Conservation (phyloP, 371 early-diverging fungal species). For the Gilbertella persicaria region DNA sequence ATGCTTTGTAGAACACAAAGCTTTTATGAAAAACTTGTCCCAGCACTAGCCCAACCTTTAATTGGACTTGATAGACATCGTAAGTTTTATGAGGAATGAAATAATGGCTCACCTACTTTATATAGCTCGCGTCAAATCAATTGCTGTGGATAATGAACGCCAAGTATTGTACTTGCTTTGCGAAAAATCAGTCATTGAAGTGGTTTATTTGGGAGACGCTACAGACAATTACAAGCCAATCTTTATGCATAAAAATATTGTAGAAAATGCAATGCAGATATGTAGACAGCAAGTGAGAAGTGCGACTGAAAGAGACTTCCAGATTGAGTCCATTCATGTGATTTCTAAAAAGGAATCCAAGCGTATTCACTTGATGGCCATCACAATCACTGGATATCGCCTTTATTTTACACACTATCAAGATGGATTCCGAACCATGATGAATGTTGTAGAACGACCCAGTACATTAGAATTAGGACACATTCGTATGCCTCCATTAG, state of each 20-base stretch:
- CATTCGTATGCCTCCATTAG: constrained; percentile 67
- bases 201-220: constrained; percentile 29
- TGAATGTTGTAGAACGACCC: constrained; percentile 23
- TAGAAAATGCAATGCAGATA: constrained; percentile 46
- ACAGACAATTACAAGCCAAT: constrained; percentile 32
- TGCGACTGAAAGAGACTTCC: constrained; percentile 43
- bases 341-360: constrained; percentile 65
- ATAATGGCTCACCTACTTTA: not conserved
- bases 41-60: constrained; percentile 12
- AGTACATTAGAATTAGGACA: constrained; percentile 67
- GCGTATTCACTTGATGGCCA: constrained; percentile 64
- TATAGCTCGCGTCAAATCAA: constrained; percentile 46
- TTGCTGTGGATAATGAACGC: constrained; percentile 73
- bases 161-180: constrained; percentile 72
- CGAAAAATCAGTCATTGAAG: constrained; percentile 69
- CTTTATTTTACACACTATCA: constrained; percentile 69
- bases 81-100: not conserved
- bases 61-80: not conserved
- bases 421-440: constrained; percentile 18
- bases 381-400: constrained; percentile 71
- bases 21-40: too few species aligned
- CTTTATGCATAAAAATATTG: constrained; percentile 44
- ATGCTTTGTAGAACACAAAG: not conserved
- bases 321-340: constrained; percentile 66
- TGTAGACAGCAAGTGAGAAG: constrained; percentile 48